Evolutionary conservation across 805 yeast genomes (phyloP).

Genomic region (Lachancea meyersii): DNA sequence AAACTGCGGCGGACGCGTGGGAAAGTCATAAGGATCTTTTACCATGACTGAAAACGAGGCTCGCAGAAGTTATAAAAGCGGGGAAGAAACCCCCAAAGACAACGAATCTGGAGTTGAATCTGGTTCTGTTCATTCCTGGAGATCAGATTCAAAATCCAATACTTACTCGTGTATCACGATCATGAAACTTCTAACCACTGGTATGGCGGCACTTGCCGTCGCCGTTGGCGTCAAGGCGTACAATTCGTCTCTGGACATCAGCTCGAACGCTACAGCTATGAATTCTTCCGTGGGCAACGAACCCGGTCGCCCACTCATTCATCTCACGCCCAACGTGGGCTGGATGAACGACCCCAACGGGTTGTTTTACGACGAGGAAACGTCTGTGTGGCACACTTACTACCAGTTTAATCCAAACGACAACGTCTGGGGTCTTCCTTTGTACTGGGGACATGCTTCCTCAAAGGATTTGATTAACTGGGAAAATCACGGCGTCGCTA

Average conservation of each 20-base stretch:
- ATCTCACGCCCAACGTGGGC: constrained; percentile 33
- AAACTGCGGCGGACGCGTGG: too few species aligned
- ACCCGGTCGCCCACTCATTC: constrained; percentile 20
- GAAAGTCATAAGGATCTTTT: too few species aligned
- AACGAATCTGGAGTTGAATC: too few species aligned
- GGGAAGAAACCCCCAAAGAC: too few species aligned
- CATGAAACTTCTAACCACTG: background rate
- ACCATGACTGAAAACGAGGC: background rate
- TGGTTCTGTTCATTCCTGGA: too few species aligned
- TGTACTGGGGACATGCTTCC: constrained; percentile 40
- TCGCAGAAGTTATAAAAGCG: background rate
- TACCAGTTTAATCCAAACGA: constrained; percentile 36
- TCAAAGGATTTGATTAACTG: constrained; percentile 33
- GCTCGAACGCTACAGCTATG: background rate
- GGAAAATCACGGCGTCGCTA: constrained; percentile 32
- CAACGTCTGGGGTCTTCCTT: constrained; percentile 31
- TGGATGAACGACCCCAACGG: constrained; percentile 46
- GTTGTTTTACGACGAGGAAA: constrained; percentile 30
- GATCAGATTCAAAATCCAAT: too few species aligned
- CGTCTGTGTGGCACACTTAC: constrained; percentile 34
- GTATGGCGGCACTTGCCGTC: background rate
- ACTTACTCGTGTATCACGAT: background rate
- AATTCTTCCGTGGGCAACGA: background rate
- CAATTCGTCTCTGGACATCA: background rate
- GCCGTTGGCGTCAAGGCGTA: background rate